Base-by-base conservation (phyloP, 2,329 filamentous ascomycete species). In the Apiospora sp. region DNA sequence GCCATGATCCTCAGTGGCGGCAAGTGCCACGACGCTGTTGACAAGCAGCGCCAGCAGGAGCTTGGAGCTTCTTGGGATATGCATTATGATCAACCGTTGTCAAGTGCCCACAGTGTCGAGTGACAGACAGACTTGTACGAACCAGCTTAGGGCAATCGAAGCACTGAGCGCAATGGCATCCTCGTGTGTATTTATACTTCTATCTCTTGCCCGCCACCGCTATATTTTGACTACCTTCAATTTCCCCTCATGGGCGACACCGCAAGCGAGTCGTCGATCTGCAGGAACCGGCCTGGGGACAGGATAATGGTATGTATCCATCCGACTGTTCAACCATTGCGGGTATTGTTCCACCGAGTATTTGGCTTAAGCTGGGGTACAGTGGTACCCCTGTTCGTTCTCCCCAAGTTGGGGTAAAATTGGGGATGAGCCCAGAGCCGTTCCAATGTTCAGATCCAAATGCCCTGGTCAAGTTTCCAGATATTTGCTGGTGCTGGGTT, bases 11-110 rank as follows among this genome's bases (percentile, higher is more conserved):
- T 69, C 27, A 70, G 24, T 30, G 44, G 24, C 48, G n/a, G 68
- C 68, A 10, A 70, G 68, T 70, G 68, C 34, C 34, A 27, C 34
- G 16, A 16, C 48, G 13, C 48, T 19, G 48, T 54, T 70, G 68
- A 51, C 5, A 34, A 70, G 5, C 46, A 54, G 34, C 34, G 44
- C 44, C 67, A 70, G 67, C 10, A 68, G 46, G 30, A 54, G 46
- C 48, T 48, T 24, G 4, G 46, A 27, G 34, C 12, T 41, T 27
- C n/a, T 41, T 19, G 68, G 19, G 48, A 70, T 19, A 30, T 70
- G 19, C 68, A 70, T 70, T 19, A 12, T 43, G 48, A 22, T 61
- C 13, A 34, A 14, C 14, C 13, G 19, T 24, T 34, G 22, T 14
- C 22, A 22, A 37, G n/a, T 16, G 14, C 19, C 27, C 12, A 48